Conservation (phyloP, 164 flowering plant species). For the Vitis amurensis region DNA sequence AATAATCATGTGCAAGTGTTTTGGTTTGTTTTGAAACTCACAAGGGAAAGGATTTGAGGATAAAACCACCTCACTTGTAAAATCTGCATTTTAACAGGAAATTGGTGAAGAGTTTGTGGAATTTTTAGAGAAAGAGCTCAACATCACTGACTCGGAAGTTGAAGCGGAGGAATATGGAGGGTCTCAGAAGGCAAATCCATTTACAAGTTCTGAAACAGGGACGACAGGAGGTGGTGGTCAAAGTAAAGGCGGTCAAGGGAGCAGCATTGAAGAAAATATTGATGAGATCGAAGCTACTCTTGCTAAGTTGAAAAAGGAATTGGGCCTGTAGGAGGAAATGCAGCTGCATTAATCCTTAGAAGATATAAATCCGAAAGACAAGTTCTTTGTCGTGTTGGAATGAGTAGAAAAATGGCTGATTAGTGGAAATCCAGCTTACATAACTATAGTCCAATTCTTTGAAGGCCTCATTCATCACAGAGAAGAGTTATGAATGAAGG, state of each 20-base stretch:
- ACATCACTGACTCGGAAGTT: constrained; percentile 50
- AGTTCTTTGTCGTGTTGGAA: not conserved
- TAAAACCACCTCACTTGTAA: not conserved
- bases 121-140: constrained; percentile 90
- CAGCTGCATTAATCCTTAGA: not conserved
- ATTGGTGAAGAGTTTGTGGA: constrained; percentile 98
- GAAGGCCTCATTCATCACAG: not conserved
- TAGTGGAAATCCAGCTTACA: not conserved
- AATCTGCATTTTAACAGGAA: constrained; percentile 47
- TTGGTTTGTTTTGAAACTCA: too few species aligned
- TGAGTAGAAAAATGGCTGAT: not conserved
- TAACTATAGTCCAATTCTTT: not conserved
- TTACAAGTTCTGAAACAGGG: constrained; percentile 22
- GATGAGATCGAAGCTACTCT: constrained; percentile 93
- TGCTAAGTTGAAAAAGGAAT: constrained; percentile 70
- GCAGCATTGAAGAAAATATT: constrained; percentile 65
- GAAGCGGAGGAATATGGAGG: constrained; percentile 22
- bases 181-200: constrained; percentile 21
- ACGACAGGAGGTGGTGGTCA: constrained; percentile 7
- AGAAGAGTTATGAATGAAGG: not conserved
- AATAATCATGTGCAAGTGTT: not conserved
- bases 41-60: not conserved
- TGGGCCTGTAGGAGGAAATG: constrained; percentile 48
- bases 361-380: not conserved
- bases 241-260: constrained; percentile 22